A percentile compares a stretch with the other conserved stretches of the same genome.
phyloP scores from a whole-genome alignment of 2,329 filamentous ascomycete species.

The Myriangium duriaei region DNA sequence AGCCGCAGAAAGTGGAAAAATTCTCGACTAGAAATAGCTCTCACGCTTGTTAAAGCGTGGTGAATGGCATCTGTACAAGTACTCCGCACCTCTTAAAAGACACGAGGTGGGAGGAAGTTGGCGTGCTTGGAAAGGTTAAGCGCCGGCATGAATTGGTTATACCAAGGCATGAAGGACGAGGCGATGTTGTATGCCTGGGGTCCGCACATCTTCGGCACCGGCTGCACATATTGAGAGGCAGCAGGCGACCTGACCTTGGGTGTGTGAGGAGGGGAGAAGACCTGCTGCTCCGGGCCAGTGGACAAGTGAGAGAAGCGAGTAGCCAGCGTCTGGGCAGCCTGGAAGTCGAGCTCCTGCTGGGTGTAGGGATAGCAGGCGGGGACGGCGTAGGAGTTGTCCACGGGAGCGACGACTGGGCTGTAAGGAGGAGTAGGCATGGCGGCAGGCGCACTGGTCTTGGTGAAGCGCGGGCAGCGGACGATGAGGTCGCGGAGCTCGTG shows the following conservation, averaged over 20 bases:
- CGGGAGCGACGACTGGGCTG: constrained; percentile 11
- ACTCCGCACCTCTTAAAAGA: constrained; percentile 9
- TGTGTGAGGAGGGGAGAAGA: constrained; percentile 1
- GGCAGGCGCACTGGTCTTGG: constrained; percentile 25
- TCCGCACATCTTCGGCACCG: constrained; percentile 8
- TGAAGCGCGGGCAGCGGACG: constrained; percentile 63
- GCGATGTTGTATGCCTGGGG: constrained; percentile 10
- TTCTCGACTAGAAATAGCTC: too few species aligned
- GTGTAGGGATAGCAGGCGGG: constrained; percentile 6
- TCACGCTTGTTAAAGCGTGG: too few species aligned
- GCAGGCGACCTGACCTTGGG: constrained; percentile 4
- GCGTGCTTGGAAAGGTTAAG: constrained; percentile 12
- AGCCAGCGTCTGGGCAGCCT: constrained; percentile 3
- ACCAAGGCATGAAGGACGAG: constrained; percentile 10
- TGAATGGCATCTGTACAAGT: constrained; percentile 5
- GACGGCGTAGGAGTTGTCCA: constrained; percentile 9
- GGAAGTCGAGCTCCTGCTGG: constrained; percentile 5
- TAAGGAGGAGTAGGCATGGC: constrained; percentile 12
- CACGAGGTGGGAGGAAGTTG: constrained; percentile 12
- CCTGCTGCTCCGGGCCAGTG: not conserved
- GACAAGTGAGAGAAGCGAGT: constrained; percentile 11
- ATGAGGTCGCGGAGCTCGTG: constrained; percentile 68
- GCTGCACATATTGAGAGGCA: constrained; percentile 3
- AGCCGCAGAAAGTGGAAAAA: too few species aligned
- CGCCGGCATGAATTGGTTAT: constrained; percentile 12